Percentiles rank a stretch among this genome's conserved stretches.
phyloP scores from a whole-genome alignment of 352 stramenopile species.

The Pythium coloratum region DNA sequence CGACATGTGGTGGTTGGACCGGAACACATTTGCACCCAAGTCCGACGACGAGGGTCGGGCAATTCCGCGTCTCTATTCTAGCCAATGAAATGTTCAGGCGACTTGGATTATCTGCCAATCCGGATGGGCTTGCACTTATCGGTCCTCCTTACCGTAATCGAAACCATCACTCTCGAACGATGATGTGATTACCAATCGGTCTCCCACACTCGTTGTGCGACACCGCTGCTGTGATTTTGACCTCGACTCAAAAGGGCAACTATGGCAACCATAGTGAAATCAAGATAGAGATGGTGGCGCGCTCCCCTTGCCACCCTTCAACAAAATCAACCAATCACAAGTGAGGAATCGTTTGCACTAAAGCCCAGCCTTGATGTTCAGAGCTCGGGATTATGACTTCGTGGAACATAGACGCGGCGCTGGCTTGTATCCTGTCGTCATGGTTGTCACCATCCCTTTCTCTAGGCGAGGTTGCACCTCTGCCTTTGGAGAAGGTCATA shows the following conservation, averaged over 20 bases:
- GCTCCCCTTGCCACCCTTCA: background rate
- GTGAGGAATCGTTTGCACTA: background rate
- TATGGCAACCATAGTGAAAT: background rate
- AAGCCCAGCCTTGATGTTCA: background rate
- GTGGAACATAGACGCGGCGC: background rate
- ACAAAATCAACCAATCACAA: background rate
- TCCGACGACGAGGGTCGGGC: background rate
- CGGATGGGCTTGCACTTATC: background rate
- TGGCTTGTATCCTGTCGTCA: conserved; percentile 3
- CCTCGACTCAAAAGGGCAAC: background rate
- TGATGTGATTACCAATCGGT: background rate
- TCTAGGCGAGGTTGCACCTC: background rate
- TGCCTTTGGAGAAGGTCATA: background rate
- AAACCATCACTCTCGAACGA: conserved; percentile 2
- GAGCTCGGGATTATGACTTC: background rate
- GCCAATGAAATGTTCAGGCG: background rate
- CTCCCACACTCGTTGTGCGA: background rate
- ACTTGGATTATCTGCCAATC: background rate
- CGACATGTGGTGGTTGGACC: conserved; percentile 8
- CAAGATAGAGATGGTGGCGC: background rate
- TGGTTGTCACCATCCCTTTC: background rate
- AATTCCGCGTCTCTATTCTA: background rate
- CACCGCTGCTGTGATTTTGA: background rate
- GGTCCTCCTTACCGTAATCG: background rate
- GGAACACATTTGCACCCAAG: background rate